These are phyloP conservation scores for Hypomyces perniciosus DNA, from an alignment of 2,329 filamentous ascomycete species.

Conservation along the genomic window DNA sequence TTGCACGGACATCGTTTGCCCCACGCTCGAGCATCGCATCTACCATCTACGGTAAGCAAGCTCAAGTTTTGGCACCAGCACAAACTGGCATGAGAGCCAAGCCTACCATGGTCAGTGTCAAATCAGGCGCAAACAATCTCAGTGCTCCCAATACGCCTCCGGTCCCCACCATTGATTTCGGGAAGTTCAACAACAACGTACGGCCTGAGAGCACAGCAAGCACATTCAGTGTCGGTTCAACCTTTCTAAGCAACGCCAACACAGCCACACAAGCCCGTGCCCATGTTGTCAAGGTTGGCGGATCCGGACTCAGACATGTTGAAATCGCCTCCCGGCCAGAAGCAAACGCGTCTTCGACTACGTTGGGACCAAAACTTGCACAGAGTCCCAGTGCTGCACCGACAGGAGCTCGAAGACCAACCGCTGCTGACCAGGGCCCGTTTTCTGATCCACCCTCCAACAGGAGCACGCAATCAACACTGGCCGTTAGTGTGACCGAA, in stretches of 20 bases:
- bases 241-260: conserved; percentile 60
- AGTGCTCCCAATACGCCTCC: conserved; percentile 57
- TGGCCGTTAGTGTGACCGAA: neutral
- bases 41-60: conserved; percentile 89
- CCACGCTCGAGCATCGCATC: conserved; percentile 75
- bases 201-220: conserved; percentile 50
- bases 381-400: neutral
- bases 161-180: conserved; percentile 64
- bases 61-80: conserved; percentile 73
- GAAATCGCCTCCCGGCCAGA: conserved; percentile 34
- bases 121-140: conserved; percentile 55
- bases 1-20: conserved; percentile 52
- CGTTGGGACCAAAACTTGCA: conserved; percentile 9
- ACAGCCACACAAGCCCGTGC: conserved; percentile 53
- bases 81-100: conserved; percentile 84
- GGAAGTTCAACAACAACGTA: conserved; percentile 41
- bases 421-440: conserved; percentile 48
- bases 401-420: conserved; percentile 40
- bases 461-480: conserved; percentile 16
- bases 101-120: conserved; percentile 89
- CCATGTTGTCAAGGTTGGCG: conserved; percentile 55
- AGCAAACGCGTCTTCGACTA: conserved; percentile 22
- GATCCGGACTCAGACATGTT: conserved; percentile 40
- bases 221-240: conserved; percentile 62
- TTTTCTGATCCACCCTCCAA: conserved; percentile 50